Percentiles rank a stretch among this genome's conserved stretches.
Conservation (phyloP, 345 rosid species). For the Cardamine resedifolia region DNA sequence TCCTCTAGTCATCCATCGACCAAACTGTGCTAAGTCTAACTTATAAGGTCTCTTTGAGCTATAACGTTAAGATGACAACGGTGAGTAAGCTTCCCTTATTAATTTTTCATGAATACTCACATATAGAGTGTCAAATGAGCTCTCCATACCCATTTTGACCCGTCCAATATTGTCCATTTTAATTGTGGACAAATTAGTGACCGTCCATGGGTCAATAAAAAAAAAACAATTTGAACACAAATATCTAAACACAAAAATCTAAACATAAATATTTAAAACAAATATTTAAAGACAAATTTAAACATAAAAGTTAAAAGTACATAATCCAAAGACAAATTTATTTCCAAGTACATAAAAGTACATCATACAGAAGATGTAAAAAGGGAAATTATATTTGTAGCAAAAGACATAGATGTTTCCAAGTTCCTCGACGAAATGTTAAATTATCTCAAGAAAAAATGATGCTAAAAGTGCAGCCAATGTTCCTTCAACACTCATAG, state of each 20-base stretch:
- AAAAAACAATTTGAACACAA: too few relatives aligned
- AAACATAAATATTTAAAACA: too few relatives aligned
- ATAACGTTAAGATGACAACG: slow-evolving; percentile 31
- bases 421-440: neutral
- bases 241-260: too few relatives aligned
- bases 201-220: too few relatives aligned
- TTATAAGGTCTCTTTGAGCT: neutral
- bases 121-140: too few relatives aligned
- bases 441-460: slow-evolving; percentile 47
- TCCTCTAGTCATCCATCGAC: slow-evolving; percentile 9
- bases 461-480: slow-evolving; percentile 84
- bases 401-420: neutral
- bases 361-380: neutral
- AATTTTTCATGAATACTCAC: neutral
- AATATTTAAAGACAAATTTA: too few relatives aligned
- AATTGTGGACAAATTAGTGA: too few relatives aligned
- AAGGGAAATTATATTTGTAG: neutral
- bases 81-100: slow-evolving; percentile 33
- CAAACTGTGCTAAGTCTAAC: neutral
- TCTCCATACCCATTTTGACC: too few relatives aligned
- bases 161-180: too few relatives aligned
- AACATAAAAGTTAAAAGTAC: too few relatives aligned
- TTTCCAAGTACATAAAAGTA: too few relatives aligned
- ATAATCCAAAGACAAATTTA: too few relatives aligned
- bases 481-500: slow-evolving; percentile 94